Evolutionary conservation across 768 basidiomycete genomes (phyloP), one percentile per base, ranked within the genome.

Genomic region (Pisolithus sp.): DNA sequence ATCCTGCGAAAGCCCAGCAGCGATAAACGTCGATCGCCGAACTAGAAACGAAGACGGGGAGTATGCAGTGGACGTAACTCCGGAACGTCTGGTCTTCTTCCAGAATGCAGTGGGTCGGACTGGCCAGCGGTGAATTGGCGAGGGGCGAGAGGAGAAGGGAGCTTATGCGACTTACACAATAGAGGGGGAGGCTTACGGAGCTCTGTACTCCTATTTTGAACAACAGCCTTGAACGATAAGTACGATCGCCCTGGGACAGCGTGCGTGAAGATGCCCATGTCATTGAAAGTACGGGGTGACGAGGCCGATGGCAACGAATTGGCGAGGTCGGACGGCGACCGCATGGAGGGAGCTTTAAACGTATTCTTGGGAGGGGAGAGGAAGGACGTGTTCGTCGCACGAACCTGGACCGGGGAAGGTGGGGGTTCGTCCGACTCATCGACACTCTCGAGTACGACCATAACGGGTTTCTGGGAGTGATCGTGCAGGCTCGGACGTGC

Each of bases 101-200:
- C 88, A 90, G 64, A 90, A 89, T 0, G 88, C 85, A 7, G 80
- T 86, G 0, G 88, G 87, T n/a, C 88, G 84, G 34, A 88, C 87
- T 89, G 54, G 26, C 13, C 43, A 31, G 44, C 49, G 17, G 38
- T 53, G 44, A 51, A 42, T 21, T 7, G 26, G 15, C 1, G 2
- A 30, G 24, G 3, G 13, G 8, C 6, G 8, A 42, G 20, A 13
- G 6, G n/a, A n/a, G n/a, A n/a, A n/a, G n/a, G n/a, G n/a, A n/a
- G n/a, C n/a, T n/a, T n/a, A n/a, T n/a, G n/a, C n/a, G 37, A 75
- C 84, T 71, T 63, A 86, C 84, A 74, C 44, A 86, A 70, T 44
- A 82, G 80, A 15, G 85, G 85, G 50, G 81, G 77, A 46, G 85
- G 85, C 5, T 73, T 78, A 31, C 79, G 64, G 26, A 81, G 72